A percentile compares a stretch with the other conserved stretches of the same genome.
Evolutionary conservation across 345 rosid genomes (phyloP).

Genomic region (Sonneratia alba): DNA sequence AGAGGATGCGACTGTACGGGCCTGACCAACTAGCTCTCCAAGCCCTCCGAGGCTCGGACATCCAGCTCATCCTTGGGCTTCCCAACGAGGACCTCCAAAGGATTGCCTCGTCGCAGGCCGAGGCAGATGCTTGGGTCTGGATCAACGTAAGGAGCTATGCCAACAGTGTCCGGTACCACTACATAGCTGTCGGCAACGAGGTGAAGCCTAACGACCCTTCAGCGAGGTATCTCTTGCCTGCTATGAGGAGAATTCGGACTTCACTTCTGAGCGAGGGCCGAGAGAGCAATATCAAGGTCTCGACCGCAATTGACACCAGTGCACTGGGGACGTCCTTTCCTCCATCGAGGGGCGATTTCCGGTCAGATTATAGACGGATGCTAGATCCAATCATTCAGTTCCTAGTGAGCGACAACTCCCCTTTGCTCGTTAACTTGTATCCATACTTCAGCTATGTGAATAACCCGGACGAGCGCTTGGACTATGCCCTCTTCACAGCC

Average conservation of each 20-base stretch:
- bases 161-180: conserved; percentile 27
- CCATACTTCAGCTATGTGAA: conserved; percentile 22
- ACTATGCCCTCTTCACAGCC: conserved; percentile 19
- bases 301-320: conserved; percentile 21
- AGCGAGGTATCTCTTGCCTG: conserved; percentile 15
- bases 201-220: conserved; percentile 16
- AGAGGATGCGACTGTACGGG: conserved; percentile 28
- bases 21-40: conserved; percentile 30
- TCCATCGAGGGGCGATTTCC: conserved; percentile 22
- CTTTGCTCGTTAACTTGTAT: conserved; percentile 24
- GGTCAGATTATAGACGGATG: conserved; percentile 7
- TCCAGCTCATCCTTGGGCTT: conserved; percentile 26
- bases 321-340: conserved; percentile 14
- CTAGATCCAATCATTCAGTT: conserved; percentile 19
- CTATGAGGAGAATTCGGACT: conserved; percentile 19
- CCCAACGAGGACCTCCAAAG: conserved; percentile 23
- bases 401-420: conserved; percentile 19
- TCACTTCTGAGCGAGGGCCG: conserved; percentile 16
- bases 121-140: conserved; percentile 26
- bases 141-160: conserved; percentile 20
- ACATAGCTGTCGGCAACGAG: conserved; percentile 50
- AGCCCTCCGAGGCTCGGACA: conserved; percentile 31
- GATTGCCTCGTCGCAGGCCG: conserved; percentile 14
- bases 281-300: conserved; percentile 24
- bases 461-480: conserved; percentile 1